phyloP scores from a whole-genome alignment of 2,329 filamentous ascomycete species.

The Calonectria pteridis region DNA sequence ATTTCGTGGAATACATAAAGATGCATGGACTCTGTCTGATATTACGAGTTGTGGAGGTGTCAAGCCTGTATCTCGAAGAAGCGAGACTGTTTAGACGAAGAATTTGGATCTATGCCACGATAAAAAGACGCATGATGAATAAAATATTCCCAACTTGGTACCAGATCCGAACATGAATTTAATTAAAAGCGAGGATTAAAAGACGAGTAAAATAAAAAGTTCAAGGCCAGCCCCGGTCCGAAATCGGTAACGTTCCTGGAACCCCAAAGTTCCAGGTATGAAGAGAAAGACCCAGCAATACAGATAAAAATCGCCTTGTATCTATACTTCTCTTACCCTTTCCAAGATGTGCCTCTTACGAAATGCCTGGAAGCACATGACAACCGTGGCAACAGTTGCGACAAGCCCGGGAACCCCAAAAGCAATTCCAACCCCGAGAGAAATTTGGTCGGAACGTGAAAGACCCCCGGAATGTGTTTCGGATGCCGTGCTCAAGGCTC shows the following conservation, averaged over 20 bases:
- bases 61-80: background rate
- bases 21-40: background rate
- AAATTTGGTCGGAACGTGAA: background rate
- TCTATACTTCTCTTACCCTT: background rate
- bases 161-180: background rate
- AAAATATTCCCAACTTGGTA: background rate
- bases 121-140: background rate
- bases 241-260: background rate
- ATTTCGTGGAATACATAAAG: background rate
- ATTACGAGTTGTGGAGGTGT: background rate
- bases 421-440: background rate
- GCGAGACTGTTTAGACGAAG: background rate
- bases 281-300: background rate
- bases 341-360: background rate
- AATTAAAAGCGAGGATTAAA: background rate
- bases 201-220: background rate
- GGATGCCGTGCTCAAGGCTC: background rate
- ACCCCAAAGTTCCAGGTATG: background rate
- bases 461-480: background rate
- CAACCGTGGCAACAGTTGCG: background rate
- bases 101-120: background rate
- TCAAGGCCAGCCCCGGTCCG: background rate
- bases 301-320: rapidly evolving
- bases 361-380: background rate
- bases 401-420: background rate